A percentile compares a stretch with the other conserved stretches of the same genome.
phyloP scores from a whole-genome alignment of 2,329 filamentous ascomycete genomes.

The Botrytis aclada region DNA sequence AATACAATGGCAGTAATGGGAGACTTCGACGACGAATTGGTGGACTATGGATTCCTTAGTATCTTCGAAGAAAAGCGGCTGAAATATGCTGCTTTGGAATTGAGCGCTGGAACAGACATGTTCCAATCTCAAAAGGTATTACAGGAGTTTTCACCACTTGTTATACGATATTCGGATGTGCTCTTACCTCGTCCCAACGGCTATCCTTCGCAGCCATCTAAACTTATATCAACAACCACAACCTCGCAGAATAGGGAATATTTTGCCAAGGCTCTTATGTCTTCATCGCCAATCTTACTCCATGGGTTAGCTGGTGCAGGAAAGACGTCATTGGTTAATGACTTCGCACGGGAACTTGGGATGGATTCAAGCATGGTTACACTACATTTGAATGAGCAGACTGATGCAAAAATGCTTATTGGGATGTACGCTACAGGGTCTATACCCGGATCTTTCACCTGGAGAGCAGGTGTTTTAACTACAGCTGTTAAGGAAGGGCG shows the following conservation, averaged over 20 bases:
- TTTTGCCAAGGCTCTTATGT: conserved; percentile 66
- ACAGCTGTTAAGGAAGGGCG: conserved; percentile 90
- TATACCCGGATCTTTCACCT: conserved; percentile 84
- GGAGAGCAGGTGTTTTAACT: conserved; percentile 89
- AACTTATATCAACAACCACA: conserved; percentile 68
- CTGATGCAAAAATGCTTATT: conserved; percentile 92
- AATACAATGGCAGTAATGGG: conserved; percentile 59
- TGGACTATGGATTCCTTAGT: conserved; percentile 75
- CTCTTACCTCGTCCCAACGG: conserved; percentile 64
- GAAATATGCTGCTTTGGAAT: conserved; percentile 22
- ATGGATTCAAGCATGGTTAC: conserved; percentile 84
- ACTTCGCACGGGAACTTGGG: conserved; percentile 76
- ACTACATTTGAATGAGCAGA: conserved; percentile 95
- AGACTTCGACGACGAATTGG: conserved; percentile 68
- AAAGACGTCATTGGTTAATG: conserved; percentile 82
- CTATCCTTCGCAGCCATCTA: conserved; percentile 45
- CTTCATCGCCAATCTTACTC: conserved; percentile 70
- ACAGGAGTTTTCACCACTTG: conserved; percentile 54
- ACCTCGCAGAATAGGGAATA: conserved; percentile 67
- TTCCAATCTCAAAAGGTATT: neutral
- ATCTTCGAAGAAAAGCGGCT: conserved; percentile 51
- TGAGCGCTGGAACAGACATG: neutral
- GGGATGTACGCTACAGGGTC: conserved; percentile 90
- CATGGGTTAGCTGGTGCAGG: conserved; percentile 82
- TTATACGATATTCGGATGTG: conserved; percentile 62